Evolutionary conservation across 768 basidiomycete genomes (phyloP), one percentile per base, ranked within the genome.

Genomic region (Kwoniella sp.): DNA sequence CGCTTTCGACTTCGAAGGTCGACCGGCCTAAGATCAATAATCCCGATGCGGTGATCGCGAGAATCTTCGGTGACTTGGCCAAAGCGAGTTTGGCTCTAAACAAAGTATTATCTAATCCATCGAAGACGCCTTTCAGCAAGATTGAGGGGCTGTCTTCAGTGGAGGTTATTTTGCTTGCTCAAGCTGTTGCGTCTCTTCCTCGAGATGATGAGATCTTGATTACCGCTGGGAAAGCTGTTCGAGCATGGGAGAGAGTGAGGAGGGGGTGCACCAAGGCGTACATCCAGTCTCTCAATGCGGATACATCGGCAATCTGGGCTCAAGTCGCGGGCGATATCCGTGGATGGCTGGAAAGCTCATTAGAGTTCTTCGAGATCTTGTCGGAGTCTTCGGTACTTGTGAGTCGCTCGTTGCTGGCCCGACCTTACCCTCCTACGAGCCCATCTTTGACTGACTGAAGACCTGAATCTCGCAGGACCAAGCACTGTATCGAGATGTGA

Each of bases 181-280:
- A 67, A 25, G 54, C 65, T 10, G 49, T 74, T 30, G 21, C 50
- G 2, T 53, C 46, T 30, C 46, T 70, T 10, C 30, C 17, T 4
- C 29, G 58, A 17, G 26, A 58, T n/a, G 62, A 67, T 7, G 30
- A 51, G 3, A 55, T 50, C 6, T 8, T 24, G 21, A 22, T 47
- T n/a, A 55, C 53, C 19, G 53, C 70, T 10, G 68, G 53, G 22
- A 72, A 78, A 55, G 69, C 67, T 26, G 13, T 51, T 25, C 24
- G 77, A 40, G 63, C 47, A 44, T 30, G 70, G 24, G 74, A 72
- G 60, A 49, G 69, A 27, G 52, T 68, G 36, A 61, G 77, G 22
- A 26, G 71, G 48, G 51, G 60, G 17, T 71, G 65, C 53, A 47
- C 62, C 17, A 60, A 65, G 25, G 24, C 57, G 1, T 21, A 62